A percentile compares a stretch with the other conserved stretches of the same genome.
Conservation (phyloP, 306 rosid genomes). For the Gleditsia sinensis region DNA sequence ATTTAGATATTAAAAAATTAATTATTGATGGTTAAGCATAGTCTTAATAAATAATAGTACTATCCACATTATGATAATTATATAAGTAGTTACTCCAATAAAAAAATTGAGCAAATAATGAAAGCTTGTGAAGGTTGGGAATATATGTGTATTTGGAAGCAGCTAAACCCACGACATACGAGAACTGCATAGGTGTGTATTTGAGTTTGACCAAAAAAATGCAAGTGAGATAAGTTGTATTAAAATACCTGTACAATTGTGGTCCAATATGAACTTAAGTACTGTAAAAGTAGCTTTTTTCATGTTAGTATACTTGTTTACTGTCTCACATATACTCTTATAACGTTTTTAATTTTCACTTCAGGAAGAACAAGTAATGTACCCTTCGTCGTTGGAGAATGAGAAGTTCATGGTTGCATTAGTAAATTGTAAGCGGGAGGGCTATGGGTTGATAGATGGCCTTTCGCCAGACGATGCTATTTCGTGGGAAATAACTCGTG, state of each 20-base stretch:
- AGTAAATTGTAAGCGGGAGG: slow-evolving; percentile 54
- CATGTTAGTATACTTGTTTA: not conserved
- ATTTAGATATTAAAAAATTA: no score
- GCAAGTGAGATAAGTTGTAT: not conserved
- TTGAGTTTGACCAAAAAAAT: no score
- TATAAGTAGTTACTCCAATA: not conserved
- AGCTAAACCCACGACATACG: no score
- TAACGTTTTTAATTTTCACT: no score
- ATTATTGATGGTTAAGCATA: no score
- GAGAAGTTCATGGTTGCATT: slow-evolving; percentile 84
- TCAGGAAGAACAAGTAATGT: slow-evolving; percentile 95
- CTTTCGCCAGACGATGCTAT: slow-evolving; percentile 43
- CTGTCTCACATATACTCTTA: not conserved
- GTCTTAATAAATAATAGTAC: no score
- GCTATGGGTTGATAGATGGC: slow-evolving; percentile 29
- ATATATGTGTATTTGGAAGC: no score
- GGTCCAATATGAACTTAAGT: not conserved
- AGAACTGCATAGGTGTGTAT: no score
- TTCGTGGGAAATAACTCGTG: slow-evolving; percentile 90
- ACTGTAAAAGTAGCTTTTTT: not conserved
- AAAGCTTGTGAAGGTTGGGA: not conserved
- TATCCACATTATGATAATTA: no score
- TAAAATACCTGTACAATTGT: not conserved
- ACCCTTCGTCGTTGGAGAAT: slow-evolving; percentile 69
- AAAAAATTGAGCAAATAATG: not conserved